Base-by-base conservation (phyloP, 139 green algal genomes). In the Diplosphaera chodatii region DNA sequence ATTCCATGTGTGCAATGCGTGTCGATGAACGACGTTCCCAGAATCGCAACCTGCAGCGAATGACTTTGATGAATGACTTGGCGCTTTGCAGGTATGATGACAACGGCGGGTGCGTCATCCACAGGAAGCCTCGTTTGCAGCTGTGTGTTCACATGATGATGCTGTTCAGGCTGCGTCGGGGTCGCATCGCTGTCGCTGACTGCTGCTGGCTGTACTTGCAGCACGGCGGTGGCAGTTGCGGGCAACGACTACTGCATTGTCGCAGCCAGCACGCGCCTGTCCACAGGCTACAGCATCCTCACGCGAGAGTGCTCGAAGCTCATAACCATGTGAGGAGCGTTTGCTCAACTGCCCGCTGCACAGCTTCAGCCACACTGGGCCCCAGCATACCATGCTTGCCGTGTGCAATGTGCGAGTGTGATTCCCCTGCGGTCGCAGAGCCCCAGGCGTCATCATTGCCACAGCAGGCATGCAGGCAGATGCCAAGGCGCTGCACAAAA, bases 171-270 rank as follows among this genome's bases (percentile, higher is more conserved):
- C n/a, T n/a, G n/a, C n/a, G n/a, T n/a, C n/a, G n/a, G n/a, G n/a
- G n/a, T n/a, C n/a, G n/a, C n/a, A n/a, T n/a, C n/a, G n/a, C n/a
- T n/a, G n/a, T n/a, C n/a, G n/a, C n/a, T n/a, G n/a, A n/a, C n/a
- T n/a, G n/a, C n/a, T n/a, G n/a, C n/a, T 48, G 16, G 20, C 34
- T 55, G 8, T 66, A 5, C 21, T 63, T 32, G 85, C 76, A 96
- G 94, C 67, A 96, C 92, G 0, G 82, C 84, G 21, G 78, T 96
- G 25, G 96, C 96, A 13, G 89, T 99, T 1, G 96, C 94, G 13
- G 96, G 96, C 0, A 80, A 91, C 34, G 90, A 97, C 72, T 99
- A 98, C 83, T 97, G 90, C 82, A 90, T 99, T 27, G 84, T 99
- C 1, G 96, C 94, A 22, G 92, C 80, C 16, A 93, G 87, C 82